These are phyloP conservation scores for Amanita subjunquillea DNA, from an alignment of 768 basidiomycete genomes.

Conservation along the genomic window DNA sequence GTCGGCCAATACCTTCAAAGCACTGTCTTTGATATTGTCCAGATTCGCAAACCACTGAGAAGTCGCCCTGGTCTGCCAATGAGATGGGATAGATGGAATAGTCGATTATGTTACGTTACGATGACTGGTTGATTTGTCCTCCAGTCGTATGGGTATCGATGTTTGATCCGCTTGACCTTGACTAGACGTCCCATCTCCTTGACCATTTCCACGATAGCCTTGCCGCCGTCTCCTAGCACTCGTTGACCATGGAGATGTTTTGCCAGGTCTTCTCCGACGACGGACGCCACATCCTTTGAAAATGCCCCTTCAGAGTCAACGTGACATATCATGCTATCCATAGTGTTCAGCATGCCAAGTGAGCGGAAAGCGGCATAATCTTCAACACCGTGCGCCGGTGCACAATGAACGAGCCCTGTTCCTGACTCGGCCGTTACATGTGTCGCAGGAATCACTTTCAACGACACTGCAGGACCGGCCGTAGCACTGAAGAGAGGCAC, in stretches of 20 bases:
- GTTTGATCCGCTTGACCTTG: constrained; percentile 62
- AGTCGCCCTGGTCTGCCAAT: constrained; percentile 43
- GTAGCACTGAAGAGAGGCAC: constrained; percentile 43
- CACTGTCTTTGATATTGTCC: constrained; percentile 69
- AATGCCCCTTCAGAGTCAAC: constrained; percentile 74
- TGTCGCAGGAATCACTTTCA: constrained; percentile 51
- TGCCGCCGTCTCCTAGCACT: constrained; percentile 66
- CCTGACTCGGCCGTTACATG: constrained; percentile 87
- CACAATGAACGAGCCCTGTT: constrained; percentile 91
- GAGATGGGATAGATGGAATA: background rate
- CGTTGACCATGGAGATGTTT: constrained; percentile 49
- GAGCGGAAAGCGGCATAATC: constrained; percentile 76
- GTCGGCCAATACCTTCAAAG: constrained; percentile 53
- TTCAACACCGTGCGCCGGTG: constrained; percentile 90
- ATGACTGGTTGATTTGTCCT: constrained; percentile 90
- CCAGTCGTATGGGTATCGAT: constrained; percentile 96
- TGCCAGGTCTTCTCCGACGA: constrained; percentile 41
- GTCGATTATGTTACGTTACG: constrained; percentile 48
- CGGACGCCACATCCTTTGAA: constrained; percentile 41
- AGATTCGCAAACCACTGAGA: constrained; percentile 98
- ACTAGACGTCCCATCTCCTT: constrained; percentile 45
- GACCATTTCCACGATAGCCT: constrained; percentile 55
- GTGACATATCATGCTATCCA: constrained; percentile 59
- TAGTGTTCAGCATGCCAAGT: constrained; percentile 35
- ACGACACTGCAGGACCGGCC: constrained; percentile 17